These are phyloP conservation scores for Russula sp. DNA, from an alignment of 768 basidiomycete genomes.

Conservation along the genomic window DNA sequence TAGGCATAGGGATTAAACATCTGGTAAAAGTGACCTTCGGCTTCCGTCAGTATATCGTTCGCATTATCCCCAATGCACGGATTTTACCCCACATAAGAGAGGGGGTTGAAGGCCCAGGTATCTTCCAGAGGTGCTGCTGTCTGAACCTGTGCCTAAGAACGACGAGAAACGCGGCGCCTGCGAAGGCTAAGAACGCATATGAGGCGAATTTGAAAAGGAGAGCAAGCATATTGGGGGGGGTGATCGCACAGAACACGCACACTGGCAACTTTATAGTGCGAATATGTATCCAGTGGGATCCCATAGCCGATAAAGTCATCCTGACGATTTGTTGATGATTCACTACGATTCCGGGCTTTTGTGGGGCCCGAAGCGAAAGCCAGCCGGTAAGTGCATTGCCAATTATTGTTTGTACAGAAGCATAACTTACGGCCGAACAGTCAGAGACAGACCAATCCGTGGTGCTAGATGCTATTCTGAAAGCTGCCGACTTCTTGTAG, in stretches of 20 bases:
- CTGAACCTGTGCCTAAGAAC: not conserved
- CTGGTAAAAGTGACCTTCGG: not conserved
- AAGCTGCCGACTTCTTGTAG: not conserved
- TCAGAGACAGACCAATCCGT: not conserved
- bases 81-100: constrained; percentile 4
- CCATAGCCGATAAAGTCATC: not conserved
- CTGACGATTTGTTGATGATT: constrained; percentile 1
- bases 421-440: not conserved
- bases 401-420: not conserved
- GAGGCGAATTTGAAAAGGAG: not conserved
- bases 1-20: not conserved
- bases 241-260: not conserved
- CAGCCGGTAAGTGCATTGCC: not conserved
- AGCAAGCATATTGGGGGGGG: not conserved
- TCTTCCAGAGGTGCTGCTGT: not conserved
- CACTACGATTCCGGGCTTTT: not conserved
- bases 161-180: not conserved
- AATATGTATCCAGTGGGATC: not conserved
- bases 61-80: no score
- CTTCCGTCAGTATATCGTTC: not conserved
- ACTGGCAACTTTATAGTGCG: not conserved
- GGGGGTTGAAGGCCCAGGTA: constrained; percentile 1
- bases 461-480: not conserved
- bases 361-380: not conserved
- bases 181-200: not conserved